Conservation (phyloP, 768 basidiomycete species). For the Asterophora lycoperdoides region DNA sequence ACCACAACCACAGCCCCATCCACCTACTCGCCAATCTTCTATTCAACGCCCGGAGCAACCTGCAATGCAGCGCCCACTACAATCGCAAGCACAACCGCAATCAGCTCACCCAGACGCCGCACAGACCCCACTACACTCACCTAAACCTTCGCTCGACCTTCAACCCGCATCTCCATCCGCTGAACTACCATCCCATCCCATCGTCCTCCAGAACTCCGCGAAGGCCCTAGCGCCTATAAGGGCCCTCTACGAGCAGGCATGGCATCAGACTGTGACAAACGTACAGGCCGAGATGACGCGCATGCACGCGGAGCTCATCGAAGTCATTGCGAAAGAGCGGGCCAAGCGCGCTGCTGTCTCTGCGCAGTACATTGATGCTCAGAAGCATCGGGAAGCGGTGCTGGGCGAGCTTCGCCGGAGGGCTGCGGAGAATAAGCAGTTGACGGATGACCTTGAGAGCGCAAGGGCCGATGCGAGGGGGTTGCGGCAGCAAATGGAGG, state of each 20-base stretch:
- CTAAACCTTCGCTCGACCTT: too few relatives aligned
- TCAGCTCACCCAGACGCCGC: too few relatives aligned
- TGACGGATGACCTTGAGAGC: slow-evolving; percentile 7
- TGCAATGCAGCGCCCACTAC: too few relatives aligned
- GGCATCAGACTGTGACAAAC: slow-evolving; percentile 15
- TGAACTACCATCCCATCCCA: slow-evolving; percentile 3
- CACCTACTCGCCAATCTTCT: too few relatives aligned
- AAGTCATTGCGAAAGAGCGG: slow-evolving; percentile 9
- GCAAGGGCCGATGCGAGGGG: background rate
- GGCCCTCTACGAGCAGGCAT: slow-evolving; percentile 16
- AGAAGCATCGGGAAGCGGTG: background rate
- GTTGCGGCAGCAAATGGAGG: background rate
- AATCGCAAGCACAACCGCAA: too few relatives aligned
- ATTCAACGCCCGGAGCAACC: too few relatives aligned
- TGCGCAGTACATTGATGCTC: background rate
- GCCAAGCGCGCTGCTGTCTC: background rate
- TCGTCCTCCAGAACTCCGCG: slow-evolving; percentile 5
- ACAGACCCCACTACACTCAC: too few relatives aligned
- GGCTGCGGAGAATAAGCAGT: slow-evolving; percentile 2
- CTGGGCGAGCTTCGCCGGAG: background rate
- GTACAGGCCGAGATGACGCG: slow-evolving; percentile 19
- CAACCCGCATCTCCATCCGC: too few relatives aligned
- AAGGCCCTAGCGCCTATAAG: slow-evolving; percentile 16
- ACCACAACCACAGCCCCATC: too few relatives aligned
- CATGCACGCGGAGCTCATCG: slow-evolving; percentile 13